phyloP scores from a whole-genome alignment of 768 basidiomycete species.

The Pisolithus sp. region DNA sequence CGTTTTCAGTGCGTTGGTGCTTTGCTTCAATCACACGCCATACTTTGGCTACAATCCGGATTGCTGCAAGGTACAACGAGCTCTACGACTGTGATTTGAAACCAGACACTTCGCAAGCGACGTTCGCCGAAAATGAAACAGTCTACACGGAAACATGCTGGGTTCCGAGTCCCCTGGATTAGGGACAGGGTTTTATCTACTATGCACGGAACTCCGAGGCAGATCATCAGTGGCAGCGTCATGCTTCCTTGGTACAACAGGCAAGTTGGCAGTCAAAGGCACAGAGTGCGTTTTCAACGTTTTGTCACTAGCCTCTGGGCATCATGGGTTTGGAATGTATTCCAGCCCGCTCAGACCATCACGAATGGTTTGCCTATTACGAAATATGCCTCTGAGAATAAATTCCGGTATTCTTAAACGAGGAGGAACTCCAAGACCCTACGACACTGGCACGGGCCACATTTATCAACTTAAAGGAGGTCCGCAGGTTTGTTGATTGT shows the following conservation, averaged over 20 bases:
- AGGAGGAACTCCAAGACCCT: slow-evolving; percentile 49
- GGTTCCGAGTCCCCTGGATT: slow-evolving; percentile 87
- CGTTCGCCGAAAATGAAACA: slow-evolving; percentile 69
- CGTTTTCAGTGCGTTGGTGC: slow-evolving; percentile 93
- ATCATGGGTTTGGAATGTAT: slow-evolving; percentile 55
- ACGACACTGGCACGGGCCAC: slow-evolving; percentile 42
- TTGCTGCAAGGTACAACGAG: slow-evolving; percentile 77
- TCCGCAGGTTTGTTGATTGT: slow-evolving; percentile 35
- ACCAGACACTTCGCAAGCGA: slow-evolving; percentile 31
- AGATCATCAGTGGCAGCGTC: slow-evolving; percentile 26
- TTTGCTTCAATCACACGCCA: slow-evolving; percentile 2
- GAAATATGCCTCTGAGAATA: not conserved
- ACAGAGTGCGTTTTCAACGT: not conserved
- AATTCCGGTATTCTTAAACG: slow-evolving; percentile 49
- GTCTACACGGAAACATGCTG: slow-evolving; percentile 87
- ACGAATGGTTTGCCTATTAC: slow-evolving; percentile 36
- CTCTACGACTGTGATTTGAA: slow-evolving; percentile 61
- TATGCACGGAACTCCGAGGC: slow-evolving; percentile 29
- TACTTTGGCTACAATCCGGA: slow-evolving; percentile 1
- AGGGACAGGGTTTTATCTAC: slow-evolving; percentile 82
- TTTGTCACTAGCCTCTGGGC: slow-evolving; percentile 37
- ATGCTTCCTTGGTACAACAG: slow-evolving; percentile 67
- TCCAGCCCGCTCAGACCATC: slow-evolving; percentile 42
- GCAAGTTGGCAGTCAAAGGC: slow-evolving; percentile 31
- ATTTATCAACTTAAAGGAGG: slow-evolving; percentile 39